phyloP scores from a whole-genome alignment of 768 basidiomycete genomes.

The Lactarius vividus region DNA sequence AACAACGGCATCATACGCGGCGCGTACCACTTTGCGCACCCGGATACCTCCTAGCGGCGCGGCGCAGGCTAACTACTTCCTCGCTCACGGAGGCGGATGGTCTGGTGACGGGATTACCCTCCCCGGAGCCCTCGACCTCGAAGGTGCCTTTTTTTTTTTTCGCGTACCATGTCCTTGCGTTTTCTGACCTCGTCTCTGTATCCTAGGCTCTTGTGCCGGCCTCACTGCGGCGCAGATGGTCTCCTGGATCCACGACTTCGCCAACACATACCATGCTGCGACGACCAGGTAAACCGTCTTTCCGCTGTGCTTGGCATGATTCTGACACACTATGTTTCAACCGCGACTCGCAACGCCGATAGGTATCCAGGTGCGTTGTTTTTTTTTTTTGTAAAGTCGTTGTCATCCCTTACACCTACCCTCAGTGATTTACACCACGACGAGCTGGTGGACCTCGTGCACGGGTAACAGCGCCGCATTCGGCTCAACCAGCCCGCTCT shows the following conservation, averaged over 20 bases:
- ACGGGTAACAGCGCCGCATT: slow-evolving; percentile 58
- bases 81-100: slow-evolving; percentile 54
- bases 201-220: slow-evolving; percentile 31
- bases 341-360: slow-evolving; percentile 26
- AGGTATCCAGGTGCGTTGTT: slow-evolving; percentile 42
- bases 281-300: slow-evolving; percentile 43
- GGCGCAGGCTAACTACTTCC: slow-evolving; percentile 56
- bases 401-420: background rate
- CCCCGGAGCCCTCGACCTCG: slow-evolving; percentile 62
- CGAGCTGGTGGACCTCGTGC: slow-evolving; percentile 66
- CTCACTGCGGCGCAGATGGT: slow-evolving; percentile 54
- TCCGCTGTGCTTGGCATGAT: background rate
- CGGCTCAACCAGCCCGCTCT: slow-evolving; percentile 51
- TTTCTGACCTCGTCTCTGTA: background rate
- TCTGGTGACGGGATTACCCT: slow-evolving; percentile 55
- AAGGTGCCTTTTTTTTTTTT: slow-evolving; percentile 39
- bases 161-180: background rate
- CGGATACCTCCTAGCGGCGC: slow-evolving; percentile 53
- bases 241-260: slow-evolving; percentile 59
- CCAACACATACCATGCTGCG: slow-evolving; percentile 46
- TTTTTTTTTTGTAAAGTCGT: background rate
- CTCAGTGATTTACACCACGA: slow-evolving; percentile 59
- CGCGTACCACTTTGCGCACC: slow-evolving; percentile 59
- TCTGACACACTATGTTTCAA: background rate
- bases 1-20: slow-evolving; percentile 57